These are phyloP conservation scores for Perilla frutescens DNA, from an alignment of 257 asterid species.

Conservation along the genomic window DNA sequence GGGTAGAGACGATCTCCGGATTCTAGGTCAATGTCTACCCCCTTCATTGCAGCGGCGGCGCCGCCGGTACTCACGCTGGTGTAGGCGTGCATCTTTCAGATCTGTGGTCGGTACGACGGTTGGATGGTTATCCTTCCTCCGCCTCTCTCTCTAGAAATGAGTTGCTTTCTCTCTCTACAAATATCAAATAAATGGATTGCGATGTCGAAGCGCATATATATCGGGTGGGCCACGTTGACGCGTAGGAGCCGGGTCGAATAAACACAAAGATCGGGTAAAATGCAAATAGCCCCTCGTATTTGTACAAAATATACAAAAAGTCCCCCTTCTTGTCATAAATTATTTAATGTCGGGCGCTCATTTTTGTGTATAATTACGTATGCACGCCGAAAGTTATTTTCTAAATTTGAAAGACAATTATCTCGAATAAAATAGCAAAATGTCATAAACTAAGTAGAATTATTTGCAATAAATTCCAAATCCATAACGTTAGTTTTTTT, in stretches of 20 bases:
- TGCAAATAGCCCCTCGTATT: background rate
- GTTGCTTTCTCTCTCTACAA: slow-evolving; percentile 23
- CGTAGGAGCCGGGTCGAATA: slow-evolving; percentile 13
- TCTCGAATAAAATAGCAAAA: no score
- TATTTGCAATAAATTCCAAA: no score
- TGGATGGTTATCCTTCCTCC: slow-evolving; percentile 6
- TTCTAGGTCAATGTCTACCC: slow-evolving; percentile 54
- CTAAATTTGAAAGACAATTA: no score
- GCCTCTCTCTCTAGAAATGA: slow-evolving; percentile 34
- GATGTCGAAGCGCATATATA: background rate
- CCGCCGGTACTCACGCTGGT: slow-evolving; percentile 52
- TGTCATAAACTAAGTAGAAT: no score
- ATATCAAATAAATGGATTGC: background rate
- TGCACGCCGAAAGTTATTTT: no score
- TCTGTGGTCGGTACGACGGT: slow-evolving; percentile 39
- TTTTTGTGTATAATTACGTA: no score
- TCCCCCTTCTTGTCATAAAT: background rate
- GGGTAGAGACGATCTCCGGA: slow-evolving; percentile 79
- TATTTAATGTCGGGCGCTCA: no score
- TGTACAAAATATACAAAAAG: background rate
- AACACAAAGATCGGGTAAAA: background rate
- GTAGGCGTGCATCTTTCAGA: slow-evolving; percentile 64
- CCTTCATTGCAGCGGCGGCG: slow-evolving; percentile 41
- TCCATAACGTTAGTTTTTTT: no score
- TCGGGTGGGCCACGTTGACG: slow-evolving; percentile 28